A percentile compares a stretch with the other conserved stretches of the same genome.
These are phyloP conservation scores for Podospora tetraspora DNA, from an alignment of 495 filamentous ascomycete species.

Conservation along the genomic window DNA sequence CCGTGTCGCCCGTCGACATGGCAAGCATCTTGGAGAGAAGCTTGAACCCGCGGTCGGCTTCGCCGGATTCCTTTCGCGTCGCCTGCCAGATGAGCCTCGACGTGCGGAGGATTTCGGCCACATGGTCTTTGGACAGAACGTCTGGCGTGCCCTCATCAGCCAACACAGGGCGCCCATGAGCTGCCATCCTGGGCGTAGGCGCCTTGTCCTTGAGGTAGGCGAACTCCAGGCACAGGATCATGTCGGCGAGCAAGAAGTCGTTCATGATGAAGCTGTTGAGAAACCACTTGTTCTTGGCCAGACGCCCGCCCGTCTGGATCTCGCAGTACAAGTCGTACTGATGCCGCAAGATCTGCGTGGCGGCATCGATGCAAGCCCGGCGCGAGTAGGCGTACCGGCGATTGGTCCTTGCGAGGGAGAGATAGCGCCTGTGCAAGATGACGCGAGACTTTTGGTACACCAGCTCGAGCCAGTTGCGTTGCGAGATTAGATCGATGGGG, in stretches of 20 bases:
- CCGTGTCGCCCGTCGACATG: conserved; percentile 20
- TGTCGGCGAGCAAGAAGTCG: conserved; percentile 35
- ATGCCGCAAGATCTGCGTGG: conserved; percentile 31
- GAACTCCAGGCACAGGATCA: conserved; percentile 38
- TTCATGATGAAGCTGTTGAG: conserved; percentile 31
- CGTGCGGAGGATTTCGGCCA: conserved; percentile 23
- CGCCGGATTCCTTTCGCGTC: conserved; percentile 13
- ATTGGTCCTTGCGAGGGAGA: conserved; percentile 28
- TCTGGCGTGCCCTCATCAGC: conserved; percentile 1
- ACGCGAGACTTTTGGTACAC: conserved; percentile 28
- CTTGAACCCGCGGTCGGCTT: conserved; percentile 27
- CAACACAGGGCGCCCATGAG: neutral
- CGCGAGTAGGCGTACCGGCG: conserved; percentile 33
- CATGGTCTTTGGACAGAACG: conserved; percentile 20
- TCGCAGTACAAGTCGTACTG: conserved; percentile 36
- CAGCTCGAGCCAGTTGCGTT: conserved; percentile 31
- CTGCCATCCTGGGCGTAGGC: conserved; percentile 10
- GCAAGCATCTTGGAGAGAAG: conserved; percentile 27
- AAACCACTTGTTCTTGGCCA: conserved; percentile 32
- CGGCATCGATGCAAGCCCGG: conserved; percentile 31
- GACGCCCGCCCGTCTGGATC: conserved; percentile 30
- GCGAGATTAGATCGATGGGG: conserved; percentile 28
- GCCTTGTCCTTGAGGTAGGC: conserved; percentile 20
- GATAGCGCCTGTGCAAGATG: conserved; percentile 32
- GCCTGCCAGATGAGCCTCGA: conserved; percentile 27